These are phyloP conservation scores for Pleomassaria siparia DNA, from an alignment of 2,329 filamentous ascomycete genomes.

Conservation along the genomic window DNA sequence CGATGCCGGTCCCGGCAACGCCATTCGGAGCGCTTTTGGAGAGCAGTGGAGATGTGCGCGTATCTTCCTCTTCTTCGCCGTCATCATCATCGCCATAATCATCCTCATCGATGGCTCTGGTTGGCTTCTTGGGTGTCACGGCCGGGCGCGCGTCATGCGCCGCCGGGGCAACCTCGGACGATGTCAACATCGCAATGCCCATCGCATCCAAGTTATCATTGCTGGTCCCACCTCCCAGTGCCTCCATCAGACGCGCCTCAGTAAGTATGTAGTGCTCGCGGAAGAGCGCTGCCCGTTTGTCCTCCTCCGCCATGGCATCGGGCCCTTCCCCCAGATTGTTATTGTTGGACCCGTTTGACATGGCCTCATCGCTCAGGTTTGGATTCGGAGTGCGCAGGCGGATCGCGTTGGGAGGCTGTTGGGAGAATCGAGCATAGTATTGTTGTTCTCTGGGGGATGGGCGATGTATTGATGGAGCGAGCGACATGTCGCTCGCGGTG, in stretches of 20 bases:
- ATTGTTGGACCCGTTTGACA: slow-evolving; percentile 42
- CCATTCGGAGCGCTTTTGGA: slow-evolving; percentile 56
- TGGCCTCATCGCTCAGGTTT: slow-evolving; percentile 47
- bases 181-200: slow-evolving; percentile 23
- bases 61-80: slow-evolving; percentile 51
- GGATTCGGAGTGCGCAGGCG: slow-evolving; percentile 46
- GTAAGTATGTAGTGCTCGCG: slow-evolving; percentile 74
- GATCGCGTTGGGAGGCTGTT: slow-evolving; percentile 36
- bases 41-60: slow-evolving; percentile 52
- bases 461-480: slow-evolving; percentile 40
- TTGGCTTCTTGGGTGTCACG: slow-evolving; percentile 69
- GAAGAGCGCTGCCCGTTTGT: slow-evolving; percentile 60
- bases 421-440: slow-evolving; percentile 45
- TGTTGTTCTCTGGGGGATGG: slow-evolving; percentile 46
- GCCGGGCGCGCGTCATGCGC: slow-evolving; percentile 48
- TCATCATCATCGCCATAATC: slow-evolving; percentile 81
- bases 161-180: slow-evolving; percentile 34
- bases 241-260: slow-evolving; percentile 72
- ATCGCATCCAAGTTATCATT: slow-evolving; percentile 26
- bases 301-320: slow-evolving; percentile 48
- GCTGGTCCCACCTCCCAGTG: slow-evolving; percentile 61
- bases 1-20: slow-evolving; percentile 56
- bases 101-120: slow-evolving; percentile 78
- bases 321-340: slow-evolving; percentile 41
- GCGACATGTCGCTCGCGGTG: slow-evolving; percentile 39